A percentile compares a stretch with the other conserved stretches of the same genome.
phyloP scores from a whole-genome alignment of 2,329 filamentous ascomycete species.

The Stemphylium lycopersici region DNA sequence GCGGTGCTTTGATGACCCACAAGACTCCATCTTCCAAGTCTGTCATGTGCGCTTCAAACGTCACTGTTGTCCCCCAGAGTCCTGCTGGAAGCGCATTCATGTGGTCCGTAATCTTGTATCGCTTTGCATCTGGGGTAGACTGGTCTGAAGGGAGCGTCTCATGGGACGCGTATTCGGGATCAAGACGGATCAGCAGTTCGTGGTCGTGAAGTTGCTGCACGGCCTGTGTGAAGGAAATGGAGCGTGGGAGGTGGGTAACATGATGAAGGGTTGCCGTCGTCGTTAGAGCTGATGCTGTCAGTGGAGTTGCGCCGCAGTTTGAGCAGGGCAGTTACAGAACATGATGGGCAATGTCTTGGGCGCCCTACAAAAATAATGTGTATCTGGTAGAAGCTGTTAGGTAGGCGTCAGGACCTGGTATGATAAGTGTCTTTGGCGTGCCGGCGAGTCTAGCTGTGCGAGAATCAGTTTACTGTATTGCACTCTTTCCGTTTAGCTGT shows the following conservation, averaged over 20 bases:
- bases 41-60: constrained; percentile 44
- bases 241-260: constrained; percentile 39
- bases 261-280: constrained; percentile 44
- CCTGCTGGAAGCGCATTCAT: constrained; percentile 46
- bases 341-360: constrained; percentile 16
- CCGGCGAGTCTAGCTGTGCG: neutral
- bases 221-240: constrained; percentile 27
- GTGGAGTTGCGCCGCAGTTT: neutral
- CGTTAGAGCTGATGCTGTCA: constrained; percentile 35
- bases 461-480: neutral
- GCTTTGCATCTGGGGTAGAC: constrained; percentile 32
- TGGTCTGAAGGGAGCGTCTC: constrained; percentile 31
- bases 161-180: constrained; percentile 46
- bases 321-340: constrained; percentile 33
- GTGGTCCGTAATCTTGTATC: constrained; percentile 47
- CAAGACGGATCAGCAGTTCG: constrained; percentile 45
- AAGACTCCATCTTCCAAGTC: constrained; percentile 41
- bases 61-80: constrained; percentile 46
- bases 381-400: neutral
- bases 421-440: neutral
- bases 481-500: too few relatives aligned
- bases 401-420: neutral
- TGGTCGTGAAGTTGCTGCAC: constrained; percentile 42
- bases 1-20: constrained; percentile 45
- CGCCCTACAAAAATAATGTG: neutral